Evolutionary conservation across 2,329 filamentous ascomycete genomes (phyloP).

Genomic region (Apiospora sp.): DNA sequence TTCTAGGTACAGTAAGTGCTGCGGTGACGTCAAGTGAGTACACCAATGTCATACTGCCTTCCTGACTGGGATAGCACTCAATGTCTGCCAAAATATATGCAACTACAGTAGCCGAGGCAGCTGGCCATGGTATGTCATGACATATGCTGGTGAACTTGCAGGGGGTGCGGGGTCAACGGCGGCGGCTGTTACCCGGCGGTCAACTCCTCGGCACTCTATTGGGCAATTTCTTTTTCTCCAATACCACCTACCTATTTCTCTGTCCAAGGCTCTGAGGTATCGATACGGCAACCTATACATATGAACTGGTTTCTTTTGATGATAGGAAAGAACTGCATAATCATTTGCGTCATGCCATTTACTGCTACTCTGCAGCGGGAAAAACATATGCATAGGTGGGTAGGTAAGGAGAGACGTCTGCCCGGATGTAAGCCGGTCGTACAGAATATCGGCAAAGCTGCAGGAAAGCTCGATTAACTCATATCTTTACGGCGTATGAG

Average conservation of each 20-base stretch:
- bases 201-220: not conserved
- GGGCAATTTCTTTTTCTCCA: not conserved
- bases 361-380: not conserved
- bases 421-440: not conserved
- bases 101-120: not conserved
- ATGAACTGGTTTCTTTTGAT: not conserved
- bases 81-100: not conserved
- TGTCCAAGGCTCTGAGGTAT: not conserved
- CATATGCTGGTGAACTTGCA: not conserved
- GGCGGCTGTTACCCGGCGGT: not conserved
- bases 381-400: not conserved
- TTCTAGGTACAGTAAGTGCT: not conserved
- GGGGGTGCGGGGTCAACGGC: not conserved
- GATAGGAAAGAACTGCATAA: not conserved
- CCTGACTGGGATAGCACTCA: not conserved
- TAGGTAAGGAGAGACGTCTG: not conserved
- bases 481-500: not conserved
- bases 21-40: not conserved
- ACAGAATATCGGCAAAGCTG: not conserved
- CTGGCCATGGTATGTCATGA: not conserved
- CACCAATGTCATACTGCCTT: not conserved
- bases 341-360: not conserved
- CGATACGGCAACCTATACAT: not conserved
- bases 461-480: not conserved
- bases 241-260: slow-evolving; percentile 8